These are phyloP conservation scores for Cutaneotrichosporon dermatis DNA, from an alignment of 1,284 basidiomycete species.

Conservation along the genomic window DNA sequence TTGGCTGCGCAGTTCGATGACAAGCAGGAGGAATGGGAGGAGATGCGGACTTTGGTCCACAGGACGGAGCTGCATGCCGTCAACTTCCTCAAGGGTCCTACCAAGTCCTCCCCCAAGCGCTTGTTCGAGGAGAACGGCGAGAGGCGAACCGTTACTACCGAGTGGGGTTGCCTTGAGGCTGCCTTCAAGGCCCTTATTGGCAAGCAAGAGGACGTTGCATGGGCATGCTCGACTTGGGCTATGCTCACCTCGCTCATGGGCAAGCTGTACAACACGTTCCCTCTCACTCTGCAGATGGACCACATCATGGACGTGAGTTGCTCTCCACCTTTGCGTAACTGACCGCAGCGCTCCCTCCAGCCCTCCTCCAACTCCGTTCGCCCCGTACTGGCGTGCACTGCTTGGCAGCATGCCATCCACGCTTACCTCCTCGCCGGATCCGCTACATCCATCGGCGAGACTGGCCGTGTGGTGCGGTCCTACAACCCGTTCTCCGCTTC, in stretches of 20 bases:
- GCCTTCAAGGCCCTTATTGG: constrained; percentile 35
- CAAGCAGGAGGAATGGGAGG: constrained; percentile 21
- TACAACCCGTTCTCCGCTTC: constrained; percentile 33
- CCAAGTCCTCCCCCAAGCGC: neutral
- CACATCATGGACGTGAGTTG: constrained; percentile 46
- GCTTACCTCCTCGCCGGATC: constrained; percentile 37
- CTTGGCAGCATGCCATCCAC: constrained; percentile 48
- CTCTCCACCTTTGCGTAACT: neutral
- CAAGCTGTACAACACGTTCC: constrained; percentile 31
- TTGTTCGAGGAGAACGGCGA: no score
- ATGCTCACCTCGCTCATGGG: constrained; percentile 44
- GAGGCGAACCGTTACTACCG: constrained; percentile 8
- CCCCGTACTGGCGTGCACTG: constrained; percentile 34
- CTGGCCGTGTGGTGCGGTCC: constrained; percentile 25
- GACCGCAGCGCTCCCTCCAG: constrained; percentile 34
- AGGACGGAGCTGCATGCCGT: constrained; percentile 30
- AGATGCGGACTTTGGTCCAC: constrained; percentile 16
- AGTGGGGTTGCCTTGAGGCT: constrained; percentile 32
- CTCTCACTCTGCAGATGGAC: constrained; percentile 30
- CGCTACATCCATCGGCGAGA: constrained; percentile 20
- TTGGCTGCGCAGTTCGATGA: neutral
- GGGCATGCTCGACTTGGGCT: constrained; percentile 47
- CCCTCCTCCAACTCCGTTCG: constrained; percentile 31
- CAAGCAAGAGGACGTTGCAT: constrained; percentile 32
- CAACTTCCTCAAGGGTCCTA: constrained; percentile 21